Conservation (phyloP, 257 asterid genomes). For the Petunia secreta region DNA sequence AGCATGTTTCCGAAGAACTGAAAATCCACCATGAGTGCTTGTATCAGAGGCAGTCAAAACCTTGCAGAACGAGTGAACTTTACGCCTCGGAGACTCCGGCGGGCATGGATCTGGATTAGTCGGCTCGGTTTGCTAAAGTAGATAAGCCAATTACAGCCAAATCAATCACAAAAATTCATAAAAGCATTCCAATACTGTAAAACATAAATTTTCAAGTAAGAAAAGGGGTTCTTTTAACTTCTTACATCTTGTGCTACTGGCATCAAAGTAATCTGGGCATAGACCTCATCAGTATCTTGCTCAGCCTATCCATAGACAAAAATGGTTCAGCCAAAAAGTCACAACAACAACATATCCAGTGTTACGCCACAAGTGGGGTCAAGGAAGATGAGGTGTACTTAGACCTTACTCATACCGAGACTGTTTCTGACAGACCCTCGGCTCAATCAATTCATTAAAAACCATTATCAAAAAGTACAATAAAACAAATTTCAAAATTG, state of each 20-base stretch:
- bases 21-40: constrained; percentile 64
- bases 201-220: constrained; percentile 2
- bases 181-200: not conserved
- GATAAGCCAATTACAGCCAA: not conserved
- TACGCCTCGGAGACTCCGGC: constrained; percentile 35
- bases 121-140: constrained; percentile 49
- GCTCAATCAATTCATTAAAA: not conserved
- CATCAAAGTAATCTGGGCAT: constrained; percentile 54
- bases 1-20: constrained; percentile 58
- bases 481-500: constrained; percentile 16
- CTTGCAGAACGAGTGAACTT: constrained; percentile 51
- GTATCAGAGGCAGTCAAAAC: constrained; percentile 61
- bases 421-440: too few species aligned
- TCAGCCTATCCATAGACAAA: constrained; percentile 41
- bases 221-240: constrained; percentile 2
- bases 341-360: not conserved
- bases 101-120: constrained; percentile 32
- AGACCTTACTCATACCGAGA: too few species aligned
- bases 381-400: too few species aligned
- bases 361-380: too few species aligned
- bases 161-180: not conserved
- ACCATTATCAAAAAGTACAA: not conserved
- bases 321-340: too few species aligned
- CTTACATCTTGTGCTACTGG: constrained; percentile 51
- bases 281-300: constrained; percentile 56